Evolutionary conservation across 2,329 filamentous ascomycete genomes (phyloP).

Genomic region (Zymoseptoria ardabiliae): DNA sequence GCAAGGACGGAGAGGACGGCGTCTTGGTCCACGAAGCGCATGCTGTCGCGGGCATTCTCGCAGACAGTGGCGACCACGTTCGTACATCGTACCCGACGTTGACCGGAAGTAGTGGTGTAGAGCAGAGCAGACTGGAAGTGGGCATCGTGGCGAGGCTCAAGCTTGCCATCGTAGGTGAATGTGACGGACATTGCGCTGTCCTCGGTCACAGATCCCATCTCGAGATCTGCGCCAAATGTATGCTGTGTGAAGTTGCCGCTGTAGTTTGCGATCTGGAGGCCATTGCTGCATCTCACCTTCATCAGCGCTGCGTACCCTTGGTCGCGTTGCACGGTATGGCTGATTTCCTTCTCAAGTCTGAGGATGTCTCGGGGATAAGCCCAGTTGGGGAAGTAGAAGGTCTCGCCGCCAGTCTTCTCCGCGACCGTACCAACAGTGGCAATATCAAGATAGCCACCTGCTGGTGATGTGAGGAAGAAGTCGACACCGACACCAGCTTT

Average conservation of each 20-base stretch:
- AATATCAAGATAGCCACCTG: constrained; percentile 85
- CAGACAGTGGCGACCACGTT: constrained; percentile 91
- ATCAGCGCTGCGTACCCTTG: constrained; percentile 93
- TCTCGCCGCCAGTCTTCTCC: constrained; percentile 85
- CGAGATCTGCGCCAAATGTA: constrained; percentile 87
- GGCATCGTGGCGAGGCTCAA: constrained; percentile 92
- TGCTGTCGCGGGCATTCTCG: constrained; percentile 70
- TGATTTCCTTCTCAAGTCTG: constrained; percentile 77
- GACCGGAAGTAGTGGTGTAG: constrained; percentile 84
- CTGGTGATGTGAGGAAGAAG: constrained; percentile 88
- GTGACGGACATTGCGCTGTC: constrained; percentile 89
- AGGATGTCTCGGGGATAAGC: constrained; percentile 76
- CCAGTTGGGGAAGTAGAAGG: constrained; percentile 96
- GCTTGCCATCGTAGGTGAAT: constrained; percentile 91
- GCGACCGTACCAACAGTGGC: constrained; percentile 86
- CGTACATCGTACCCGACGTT: constrained; percentile 83
- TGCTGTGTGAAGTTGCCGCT: constrained; percentile 96
- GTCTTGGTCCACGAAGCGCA: constrained; percentile 95
- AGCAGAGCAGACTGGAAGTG: constrained; percentile 95
- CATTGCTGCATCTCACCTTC: constrained; percentile 97
- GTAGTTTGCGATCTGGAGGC: constrained; percentile 86
- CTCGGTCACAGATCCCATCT: constrained; percentile 84
- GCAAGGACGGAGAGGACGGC: constrained; percentile 81
- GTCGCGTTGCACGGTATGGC: constrained; percentile 77
- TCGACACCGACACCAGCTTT: constrained; percentile 80